Base-by-base conservation (phyloP, 2,329 filamentous ascomycete genomes). In the Cladophialophora psammophila region DNA sequence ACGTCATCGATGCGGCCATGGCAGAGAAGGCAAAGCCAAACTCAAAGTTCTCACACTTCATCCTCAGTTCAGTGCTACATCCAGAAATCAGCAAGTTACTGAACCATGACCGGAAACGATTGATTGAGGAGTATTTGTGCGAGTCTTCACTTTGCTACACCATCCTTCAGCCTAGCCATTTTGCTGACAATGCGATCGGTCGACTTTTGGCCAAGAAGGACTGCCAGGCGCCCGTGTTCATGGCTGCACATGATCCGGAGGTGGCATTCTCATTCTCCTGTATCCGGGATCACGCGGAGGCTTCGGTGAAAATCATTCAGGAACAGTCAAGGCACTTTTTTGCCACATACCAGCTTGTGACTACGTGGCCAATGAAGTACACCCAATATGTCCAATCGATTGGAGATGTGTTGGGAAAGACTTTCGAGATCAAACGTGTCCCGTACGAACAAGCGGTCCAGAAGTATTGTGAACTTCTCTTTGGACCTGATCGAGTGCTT, bases 1-100 rank as follows among this genome's bases (percentile, higher is more conserved):
- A 76, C 72, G 75, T 81, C 69, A 73, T 81, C 65, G 78, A 81
- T 55, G 76, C 77, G 13, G 77, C 76, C 0, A 54, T 74, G 1
- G 38, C 66, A 10, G 67, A 76, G 58, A 62, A 66, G 9, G 61
- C 67, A 48, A 59, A 68, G 4, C 62, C 70, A 18, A 66, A 62
- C 2, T 73, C 67, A 18, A 52, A 45, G 0, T 76, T 79, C 68
- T 72, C 75, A 63, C 79, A 81, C 58, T 75, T 80, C 40, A 72
- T 80, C 36, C 76, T 75, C 63, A 74, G 71, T 40, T 75, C 73
- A 15, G 79, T 80, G 34, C 65, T 78, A 2, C 71, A 76, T 65
- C 92, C 89, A 35, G 20, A 56, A 31, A 32, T 56, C 8, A 32
- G 53, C 8, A 56, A 56, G 18, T 9, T 56, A 3, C 9, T 35